Evolutionary conservation across 768 basidiomycete species (phyloP), one percentile per base, ranked within the genome.

Genomic region (Chalciporus piperatus): DNA sequence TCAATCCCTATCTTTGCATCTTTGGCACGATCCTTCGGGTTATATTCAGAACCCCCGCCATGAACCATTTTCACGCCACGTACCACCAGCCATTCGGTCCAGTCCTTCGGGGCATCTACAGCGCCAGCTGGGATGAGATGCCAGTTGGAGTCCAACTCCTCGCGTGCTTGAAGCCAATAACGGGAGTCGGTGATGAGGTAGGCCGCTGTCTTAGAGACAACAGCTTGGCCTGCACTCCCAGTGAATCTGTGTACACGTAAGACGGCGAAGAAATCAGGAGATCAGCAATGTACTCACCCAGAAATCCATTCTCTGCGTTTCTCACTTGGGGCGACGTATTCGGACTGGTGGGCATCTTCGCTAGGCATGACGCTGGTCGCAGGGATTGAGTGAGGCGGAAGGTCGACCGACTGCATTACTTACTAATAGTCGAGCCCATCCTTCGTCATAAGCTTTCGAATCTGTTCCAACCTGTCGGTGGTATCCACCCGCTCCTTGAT

Each of bases 341-440:
- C 91, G 0, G 89, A 90, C 46, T 81, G 80, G 63, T 93, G 91
- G 6, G 89, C 85, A 62, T 93, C 91, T 67, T 89, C 88, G 32
- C 78, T 83, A 3, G 89, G 89, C 42, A 92, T 67, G 56, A 91
- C 67, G 60, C 89, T 92, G 45, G n/a, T 57, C 33, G 48, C 38
- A 39, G 48, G 45, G 12, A 50, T n/a, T 30, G 50, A 38, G 41
- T 40, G 39, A 61, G 52, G 27, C 41, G 48, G 47, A 50, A 25
- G 28, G 33, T 16, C 33, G 28, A 48, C 51, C 38, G 42, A 25
- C 37, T 17, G 27, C 54, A 47, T 35, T 23, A 77, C 85, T 68
- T 61, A 90, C 88, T 90, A 91, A 60, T 83, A 89, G 63, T 89
- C 85, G 48, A 90, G 70, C 44, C 73, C 75, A 48, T 88, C 82